Conservation (phyloP, 768 basidiomycete species). For the Hydnomerulius pinastri region DNA sequence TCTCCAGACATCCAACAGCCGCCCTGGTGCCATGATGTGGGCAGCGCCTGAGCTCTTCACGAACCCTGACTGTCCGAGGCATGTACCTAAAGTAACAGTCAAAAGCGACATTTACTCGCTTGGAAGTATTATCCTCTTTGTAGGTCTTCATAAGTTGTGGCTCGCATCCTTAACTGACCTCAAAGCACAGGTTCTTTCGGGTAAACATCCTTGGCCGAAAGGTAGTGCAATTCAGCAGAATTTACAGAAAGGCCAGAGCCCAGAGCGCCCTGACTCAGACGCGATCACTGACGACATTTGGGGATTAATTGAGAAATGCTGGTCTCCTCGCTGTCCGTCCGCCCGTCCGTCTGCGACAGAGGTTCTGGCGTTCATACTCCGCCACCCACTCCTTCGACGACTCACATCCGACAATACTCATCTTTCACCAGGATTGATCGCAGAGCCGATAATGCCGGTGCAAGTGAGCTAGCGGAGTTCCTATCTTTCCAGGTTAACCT, state of each 20-base stretch:
- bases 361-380: background rate
- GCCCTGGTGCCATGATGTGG: background rate
- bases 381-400: background rate
- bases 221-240: background rate
- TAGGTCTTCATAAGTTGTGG: background rate
- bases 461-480: conserved; percentile 9
- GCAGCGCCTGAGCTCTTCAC: background rate
- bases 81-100: background rate
- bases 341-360: background rate
- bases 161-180: too few relatives aligned
- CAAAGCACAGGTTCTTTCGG: background rate
- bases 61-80: background rate
- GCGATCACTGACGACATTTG: background rate
- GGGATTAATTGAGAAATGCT: background rate
- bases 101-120: conserved; percentile 2
- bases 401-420: background rate
- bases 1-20: background rate
- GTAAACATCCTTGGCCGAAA: background rate
- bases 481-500: background rate
- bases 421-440: background rate
- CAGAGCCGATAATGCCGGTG: conserved; percentile 14
- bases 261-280: background rate
- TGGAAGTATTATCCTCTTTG: background rate
- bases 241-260: background rate
- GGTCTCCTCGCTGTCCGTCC: background rate